Conservation (phyloP, 2,329 filamentous ascomycete genomes). For the Aspergillus eucalypticola region DNA sequence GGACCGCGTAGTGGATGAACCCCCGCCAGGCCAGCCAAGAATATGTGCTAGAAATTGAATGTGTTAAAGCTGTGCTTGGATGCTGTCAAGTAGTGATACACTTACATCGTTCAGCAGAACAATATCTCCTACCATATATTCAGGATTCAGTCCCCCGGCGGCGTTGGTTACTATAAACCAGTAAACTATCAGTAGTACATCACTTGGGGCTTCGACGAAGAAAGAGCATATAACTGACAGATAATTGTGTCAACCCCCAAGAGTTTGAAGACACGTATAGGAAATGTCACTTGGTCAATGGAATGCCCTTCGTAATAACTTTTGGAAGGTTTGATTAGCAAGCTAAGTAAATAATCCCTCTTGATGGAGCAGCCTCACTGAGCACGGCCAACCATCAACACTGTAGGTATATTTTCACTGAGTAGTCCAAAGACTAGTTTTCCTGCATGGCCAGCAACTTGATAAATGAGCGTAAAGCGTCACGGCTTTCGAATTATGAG, state of each 20-base stretch:
- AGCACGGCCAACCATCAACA: conserved; percentile 64
- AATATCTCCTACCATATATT: conserved; percentile 65
- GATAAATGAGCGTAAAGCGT: not conserved
- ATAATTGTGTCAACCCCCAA: conserved; percentile 63
- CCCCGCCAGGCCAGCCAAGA: conserved; percentile 62
- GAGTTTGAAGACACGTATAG: conserved; percentile 64
- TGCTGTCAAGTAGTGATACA: conserved; percentile 4
- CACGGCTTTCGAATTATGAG: not conserved
- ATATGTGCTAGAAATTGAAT: conserved; percentile 55
- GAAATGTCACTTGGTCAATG: conserved; percentile 64
- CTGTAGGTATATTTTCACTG: conserved; percentile 56
- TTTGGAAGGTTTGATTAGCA: conserved; percentile 6
- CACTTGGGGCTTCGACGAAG: not conserved
- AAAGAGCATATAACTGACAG: conserved; percentile 39
- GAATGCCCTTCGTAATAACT: conserved; percentile 70
- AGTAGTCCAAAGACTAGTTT: conserved; percentile 66
- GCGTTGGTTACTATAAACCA: conserved; percentile 62
- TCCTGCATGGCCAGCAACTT: conserved; percentile 62
- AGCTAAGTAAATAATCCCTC: not conserved
- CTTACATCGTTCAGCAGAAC: conserved; percentile 64
- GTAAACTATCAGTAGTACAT: not conserved
- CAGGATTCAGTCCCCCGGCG: conserved; percentile 64
- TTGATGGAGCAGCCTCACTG: conserved; percentile 53
- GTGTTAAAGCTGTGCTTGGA: conserved; percentile 9
- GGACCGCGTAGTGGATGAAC: conserved; percentile 63